Conservation (phyloP, 805 yeast species). For the Nakazawaea anatomiae region DNA sequence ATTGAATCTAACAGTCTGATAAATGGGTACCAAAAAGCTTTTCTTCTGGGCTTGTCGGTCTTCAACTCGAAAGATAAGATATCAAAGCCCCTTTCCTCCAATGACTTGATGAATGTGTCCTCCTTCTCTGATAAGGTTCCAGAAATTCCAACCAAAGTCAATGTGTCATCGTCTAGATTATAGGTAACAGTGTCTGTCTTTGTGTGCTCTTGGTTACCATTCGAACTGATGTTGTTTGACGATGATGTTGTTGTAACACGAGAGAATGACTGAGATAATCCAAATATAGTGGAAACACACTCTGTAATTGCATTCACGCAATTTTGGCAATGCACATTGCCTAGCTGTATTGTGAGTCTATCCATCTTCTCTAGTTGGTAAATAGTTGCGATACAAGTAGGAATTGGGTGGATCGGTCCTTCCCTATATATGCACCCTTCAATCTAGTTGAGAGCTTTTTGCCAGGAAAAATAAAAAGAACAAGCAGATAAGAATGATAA, state of each 20-base stretch:
- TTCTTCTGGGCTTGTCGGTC: constrained; percentile 9
- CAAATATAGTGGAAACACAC: constrained; percentile 20
- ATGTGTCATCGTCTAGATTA: constrained; percentile 19
- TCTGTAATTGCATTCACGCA: constrained; percentile 36
- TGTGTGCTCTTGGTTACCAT: constrained; percentile 6
- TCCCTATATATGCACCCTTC: too few species aligned
- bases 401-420: not conserved
- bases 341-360: constrained; percentile 21
- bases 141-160: constrained; percentile 21
- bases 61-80: constrained; percentile 29
- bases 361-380: constrained; percentile 14
- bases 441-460: not conserved
- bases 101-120: constrained; percentile 19
- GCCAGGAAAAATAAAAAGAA: not conserved
- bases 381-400: not conserved
- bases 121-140: constrained; percentile 16
- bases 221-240: not conserved
- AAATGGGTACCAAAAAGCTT: constrained; percentile 14
- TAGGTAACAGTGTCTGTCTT: constrained; percentile 17
- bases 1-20: constrained; percentile 13
- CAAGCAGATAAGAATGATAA: not conserved
- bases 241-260: too few species aligned
- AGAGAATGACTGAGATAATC: constrained; percentile 8
- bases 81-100: constrained; percentile 33
- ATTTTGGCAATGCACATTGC: constrained; percentile 50